Percentiles rank a stretch among this genome's conserved stretches.
phyloP scores from a whole-genome alignment of 768 basidiomycete species.

The Cytidiella melzeri region DNA sequence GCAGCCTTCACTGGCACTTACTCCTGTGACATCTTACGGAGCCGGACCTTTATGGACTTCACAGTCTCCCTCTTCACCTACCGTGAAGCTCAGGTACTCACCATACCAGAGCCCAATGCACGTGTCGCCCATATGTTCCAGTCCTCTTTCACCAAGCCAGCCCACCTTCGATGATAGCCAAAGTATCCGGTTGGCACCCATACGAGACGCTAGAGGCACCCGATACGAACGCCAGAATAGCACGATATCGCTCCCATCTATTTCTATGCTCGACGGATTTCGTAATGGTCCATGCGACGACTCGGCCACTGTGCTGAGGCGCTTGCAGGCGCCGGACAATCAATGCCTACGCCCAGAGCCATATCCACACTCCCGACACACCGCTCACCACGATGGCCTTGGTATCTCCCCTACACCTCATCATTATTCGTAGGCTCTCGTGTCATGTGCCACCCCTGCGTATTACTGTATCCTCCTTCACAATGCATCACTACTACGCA shows the following conservation, averaged over 20 bases:
- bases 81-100: constrained; percentile 29
- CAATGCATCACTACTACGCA: no score
- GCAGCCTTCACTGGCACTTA: not conserved
- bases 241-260: constrained; percentile 23
- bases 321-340: constrained; percentile 54
- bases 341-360: no score
- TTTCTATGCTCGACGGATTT: constrained; percentile 52
- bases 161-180: constrained; percentile 30
- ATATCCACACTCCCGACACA: no score
- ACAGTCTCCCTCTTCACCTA: not conserved
- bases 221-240: not conserved
- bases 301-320: constrained; percentile 59
- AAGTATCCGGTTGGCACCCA: constrained; percentile 34
- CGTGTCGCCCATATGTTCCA: constrained; percentile 20
- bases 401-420: no score
- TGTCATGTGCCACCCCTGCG: no score
- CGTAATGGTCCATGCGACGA: constrained; percentile 46
- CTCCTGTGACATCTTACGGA: constrained; percentile 11
- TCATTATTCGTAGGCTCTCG: no score
- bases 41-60: not conserved
- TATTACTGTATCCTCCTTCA: no score
- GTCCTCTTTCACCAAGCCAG: constrained; percentile 26
- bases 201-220: constrained; percentile 13
- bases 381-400: no score
- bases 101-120: constrained; percentile 36